Percentiles rank a stretch among this genome's conserved stretches.
phyloP scores from a whole-genome alignment of 2,329 filamentous ascomycete species.

The Harringtonia aguacate region DNA sequence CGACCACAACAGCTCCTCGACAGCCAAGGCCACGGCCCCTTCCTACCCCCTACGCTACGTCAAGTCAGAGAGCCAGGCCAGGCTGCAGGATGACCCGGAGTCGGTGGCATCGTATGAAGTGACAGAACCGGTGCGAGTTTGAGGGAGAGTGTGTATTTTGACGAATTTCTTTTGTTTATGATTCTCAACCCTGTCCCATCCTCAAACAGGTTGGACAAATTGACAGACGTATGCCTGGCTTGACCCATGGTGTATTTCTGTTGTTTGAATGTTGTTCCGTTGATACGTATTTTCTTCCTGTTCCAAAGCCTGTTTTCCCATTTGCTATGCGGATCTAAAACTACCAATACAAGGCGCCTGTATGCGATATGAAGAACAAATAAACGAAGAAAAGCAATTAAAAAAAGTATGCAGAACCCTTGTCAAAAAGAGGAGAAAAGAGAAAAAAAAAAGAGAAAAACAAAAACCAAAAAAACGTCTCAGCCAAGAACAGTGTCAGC shows the following conservation, averaged over 20 bases:
- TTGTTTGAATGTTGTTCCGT: not conserved
- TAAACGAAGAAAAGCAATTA: not conserved
- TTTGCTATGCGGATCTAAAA: too few species aligned
- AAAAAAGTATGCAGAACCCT: too few species aligned
- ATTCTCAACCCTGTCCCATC: not conserved
- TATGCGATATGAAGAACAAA: not conserved
- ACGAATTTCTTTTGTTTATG: not conserved
- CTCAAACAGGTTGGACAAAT: too few species aligned
- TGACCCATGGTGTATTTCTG: too few species aligned
- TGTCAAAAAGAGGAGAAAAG: not conserved
- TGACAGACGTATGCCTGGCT: too few species aligned
- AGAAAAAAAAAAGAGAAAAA: not conserved
- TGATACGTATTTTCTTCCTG: not conserved
- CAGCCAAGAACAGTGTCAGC: too few species aligned
- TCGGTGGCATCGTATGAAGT: not conserved
- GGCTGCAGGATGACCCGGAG: not conserved
- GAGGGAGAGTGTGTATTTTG: not conserved
- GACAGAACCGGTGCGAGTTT: not conserved
- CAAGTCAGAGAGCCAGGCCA: not conserved
- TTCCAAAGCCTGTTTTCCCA: too few species aligned
- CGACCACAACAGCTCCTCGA: not conserved
- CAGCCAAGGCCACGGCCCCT: not conserved
- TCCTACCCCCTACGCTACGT: not conserved
- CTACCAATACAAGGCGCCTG: not conserved
- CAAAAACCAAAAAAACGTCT: not conserved